These are phyloP conservation scores for Suillus variegatus DNA, from an alignment of 768 basidiomycete species.

Conservation along the genomic window DNA sequence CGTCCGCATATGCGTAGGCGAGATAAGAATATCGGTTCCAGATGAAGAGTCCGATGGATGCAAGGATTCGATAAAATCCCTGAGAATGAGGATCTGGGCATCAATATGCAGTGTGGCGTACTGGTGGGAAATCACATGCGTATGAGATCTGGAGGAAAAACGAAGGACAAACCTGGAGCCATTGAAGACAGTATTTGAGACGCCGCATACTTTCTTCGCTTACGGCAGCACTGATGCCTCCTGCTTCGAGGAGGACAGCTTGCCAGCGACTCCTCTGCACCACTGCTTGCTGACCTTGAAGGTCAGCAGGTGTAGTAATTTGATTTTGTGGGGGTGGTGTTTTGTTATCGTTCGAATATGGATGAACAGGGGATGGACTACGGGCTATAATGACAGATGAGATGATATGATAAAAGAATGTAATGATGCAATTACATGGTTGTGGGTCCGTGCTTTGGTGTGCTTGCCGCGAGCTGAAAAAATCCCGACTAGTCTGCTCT, in stretches of 20 bases:
- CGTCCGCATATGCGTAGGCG: slow-evolving; percentile 60
- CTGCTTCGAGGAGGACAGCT: slow-evolving; percentile 80
- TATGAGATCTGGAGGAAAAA: background rate
- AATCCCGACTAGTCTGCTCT: slow-evolving; percentile 10
- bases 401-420: slow-evolving; percentile 6
- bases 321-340: slow-evolving; percentile 26
- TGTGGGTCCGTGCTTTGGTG: background rate
- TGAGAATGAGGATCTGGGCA: slow-evolving; percentile 80
- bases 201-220: slow-evolving; percentile 91
- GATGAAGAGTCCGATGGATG: slow-evolving; percentile 39
- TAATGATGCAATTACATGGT: slow-evolving; percentile 13
- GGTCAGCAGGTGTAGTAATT: slow-evolving; percentile 14
- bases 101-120: slow-evolving; percentile 89
- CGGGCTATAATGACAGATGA: slow-evolving; percentile 10
- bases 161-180: slow-evolving; percentile 68
- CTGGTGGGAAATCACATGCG: slow-evolving; percentile 37
- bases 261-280: slow-evolving; percentile 84
- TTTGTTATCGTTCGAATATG: slow-evolving; percentile 16
- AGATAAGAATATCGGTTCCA: slow-evolving; percentile 35
- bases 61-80: slow-evolving; percentile 77
- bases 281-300: slow-evolving; percentile 49
- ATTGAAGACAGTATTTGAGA: slow-evolving; percentile 82
- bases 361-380: background rate
- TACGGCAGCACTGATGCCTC: slow-evolving; percentile 83
- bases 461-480: background rate